Evolutionary conservation across 2,329 filamentous ascomycete species (phyloP), one percentile per base, ranked within the genome.

Genomic region (Pyricularia grisea): DNA sequence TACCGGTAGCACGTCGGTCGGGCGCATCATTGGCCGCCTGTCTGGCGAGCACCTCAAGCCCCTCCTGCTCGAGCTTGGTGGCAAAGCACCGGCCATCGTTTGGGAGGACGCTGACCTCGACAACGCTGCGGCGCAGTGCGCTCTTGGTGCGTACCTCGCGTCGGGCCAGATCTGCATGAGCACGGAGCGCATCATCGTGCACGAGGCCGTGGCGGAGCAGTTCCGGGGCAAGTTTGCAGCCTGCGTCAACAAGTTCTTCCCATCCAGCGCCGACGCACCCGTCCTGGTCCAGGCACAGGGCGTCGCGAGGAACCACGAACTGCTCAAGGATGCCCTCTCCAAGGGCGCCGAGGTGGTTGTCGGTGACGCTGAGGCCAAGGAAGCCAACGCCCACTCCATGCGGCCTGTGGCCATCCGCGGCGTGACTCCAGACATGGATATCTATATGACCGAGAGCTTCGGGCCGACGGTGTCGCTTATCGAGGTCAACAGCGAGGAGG

Each of bases 91-190:
- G 0, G 88, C 91, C 2, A 90, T 97, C 70, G 88, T 97, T 0
- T 88, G 91, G 77, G 89, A 92, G 67, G 93, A 97, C 77, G 92
- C 93, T 17, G 86, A 97, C 74, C 76, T 97, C 60, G 84, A 90
- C 33, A 82, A 87, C 28, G 92, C 93, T 0, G 93, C 91, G 0
- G 77, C 82, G 14, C 85, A 88, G 73, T 92, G 90, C 73, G 87
- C 87, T 0, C 77, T 90, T 1, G 92, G 92, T 3, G 83, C 91
- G 0, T 93, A 94, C 75, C 74, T 92, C 70, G 86, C 94, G 76
- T 82, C 83, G 1, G 93, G 93, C 0, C 93, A 97, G 80, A 88
- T 95, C 65, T 96, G 93, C 83, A 95, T 96, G 92, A 85, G 86
- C 23, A 95, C 92, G 0, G 92, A 96, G 79, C 86, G 89, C 31